Evolutionary conservation across 495 filamentous ascomycete genomes (phyloP), one percentile per base, ranked within the genome.

Genomic region (Viridothelium virens): DNA sequence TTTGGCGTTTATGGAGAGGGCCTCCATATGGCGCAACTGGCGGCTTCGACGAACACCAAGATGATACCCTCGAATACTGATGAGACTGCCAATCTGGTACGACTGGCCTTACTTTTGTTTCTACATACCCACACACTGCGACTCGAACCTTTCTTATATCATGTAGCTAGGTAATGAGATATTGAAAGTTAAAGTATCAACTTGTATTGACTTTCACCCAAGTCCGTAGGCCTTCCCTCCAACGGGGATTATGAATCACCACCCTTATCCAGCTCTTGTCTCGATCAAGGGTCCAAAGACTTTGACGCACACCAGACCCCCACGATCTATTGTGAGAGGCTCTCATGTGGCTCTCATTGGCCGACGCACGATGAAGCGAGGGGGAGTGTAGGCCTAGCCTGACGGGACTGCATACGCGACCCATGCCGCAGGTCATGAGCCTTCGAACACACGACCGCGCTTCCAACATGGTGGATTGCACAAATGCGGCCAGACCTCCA

Each of bases 401-500:
- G 53, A 31, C 53, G 53, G 53, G 53, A 59, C 14, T 59, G 53
- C 53, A 59, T 59, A 59, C 53, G 53, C 53, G 53, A 59, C 18
- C 53, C 53, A 59, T 59, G 53, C 53, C 11, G 25, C 53, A 59
- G 53, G 53, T 59, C 53, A 59, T 59, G 53, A 59, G 53, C 25
- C 25, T 59, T 59, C 31, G 53, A 59, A 9, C 53, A 59, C 53
- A 59, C 53, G 53, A 59, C 53, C 53, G 53, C 53, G 53, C 53
- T n/a, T 59, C 25, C 53, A 59, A 59, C 53, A 59, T 59, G 53
- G 53, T 59, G 53, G 53, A 59, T 59, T 59, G 53, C 53, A 59
- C 53, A 59, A 59, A 53, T 2, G 5, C 7, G 53, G 53, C 53
- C 53, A 59, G 53, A 59, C 53, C 53, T n/a, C 6, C 10, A 33